Evolutionary conservation across 1,284 basidiomycete genomes (phyloP), one percentile per base, ranked within the genome.

Genomic region (Peniophora sp.): DNA sequence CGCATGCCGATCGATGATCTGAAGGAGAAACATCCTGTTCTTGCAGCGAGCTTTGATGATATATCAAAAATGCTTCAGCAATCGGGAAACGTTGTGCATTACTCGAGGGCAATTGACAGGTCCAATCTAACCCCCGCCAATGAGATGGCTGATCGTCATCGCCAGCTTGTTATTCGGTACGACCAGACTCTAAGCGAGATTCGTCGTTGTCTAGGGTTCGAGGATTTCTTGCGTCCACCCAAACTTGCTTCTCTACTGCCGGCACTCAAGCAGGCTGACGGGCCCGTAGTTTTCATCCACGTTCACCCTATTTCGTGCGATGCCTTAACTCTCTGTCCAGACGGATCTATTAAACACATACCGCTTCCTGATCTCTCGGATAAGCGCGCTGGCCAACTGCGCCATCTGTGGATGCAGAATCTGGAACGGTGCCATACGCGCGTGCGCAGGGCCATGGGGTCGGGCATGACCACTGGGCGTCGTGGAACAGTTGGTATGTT

Each of bases 131-230:
- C n/a, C n/a, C n/a, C n/a, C n/a, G 36, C 36, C 19, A 16, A 41
- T 41, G n/a, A 5, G 16, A n/a, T 16, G 38, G 16, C 38, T 6
- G 38, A 32, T 41, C 5, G n/a, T 5, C 38, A 41, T 41, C 16
- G 27, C 12, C 36, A n/a, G 16, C 49, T 53, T 17, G 38, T 38
- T 1, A 39, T 50, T 10, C 19, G 44, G 16, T 55, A 27, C 43
- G 3, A 34, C 16, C 16, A 27, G 19, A 20, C 48, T 3, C 12
- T 55, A 2, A 36, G 23, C 11, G 23, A 48, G 16, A 38, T 45
- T 24, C 54, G 54, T n/a, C 16, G 11, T 3, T 11, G 50, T 14
- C 44, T 43, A n/a, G 49, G 47, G 12, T 53, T 53, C 49, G 41
- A 43, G 8, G 24, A 48, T 9, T 55, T 55, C 44, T 35, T 6